A percentile compares a stretch with the other conserved stretches of the same genome.
Conservation (phyloP, 2,329 filamentous ascomycete genomes). For the Neurospora crassa region DNA sequence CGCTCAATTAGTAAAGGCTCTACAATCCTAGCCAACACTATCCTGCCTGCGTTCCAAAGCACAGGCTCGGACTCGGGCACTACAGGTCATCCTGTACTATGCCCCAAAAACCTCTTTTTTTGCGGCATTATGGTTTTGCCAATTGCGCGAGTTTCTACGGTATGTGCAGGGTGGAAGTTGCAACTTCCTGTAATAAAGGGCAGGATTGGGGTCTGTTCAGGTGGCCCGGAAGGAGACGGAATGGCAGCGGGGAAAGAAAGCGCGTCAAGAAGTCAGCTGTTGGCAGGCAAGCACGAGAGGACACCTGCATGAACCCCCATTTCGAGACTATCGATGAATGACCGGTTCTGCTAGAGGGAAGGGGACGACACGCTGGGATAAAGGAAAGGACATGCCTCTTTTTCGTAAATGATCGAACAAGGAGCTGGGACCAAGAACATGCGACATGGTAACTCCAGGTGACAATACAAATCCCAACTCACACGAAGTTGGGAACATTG, state of each 20-base stretch:
- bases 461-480: neutral
- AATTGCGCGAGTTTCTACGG: no score
- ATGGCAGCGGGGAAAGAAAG: neutral
- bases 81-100: no score
- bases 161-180: neutral
- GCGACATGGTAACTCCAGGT: neutral
- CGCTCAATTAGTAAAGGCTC: no score
- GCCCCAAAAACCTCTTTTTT: no score
- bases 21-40: no score
- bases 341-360: neutral
- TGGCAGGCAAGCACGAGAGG: neutral
- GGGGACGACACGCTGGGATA: neutral
- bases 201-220: no score
- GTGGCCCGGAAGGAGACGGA: no score
- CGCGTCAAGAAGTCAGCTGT: neutral
- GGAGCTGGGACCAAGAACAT: neutral
- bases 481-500: neutral
- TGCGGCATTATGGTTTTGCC: no score
- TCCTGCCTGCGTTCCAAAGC: no score
- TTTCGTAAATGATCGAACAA: neutral
- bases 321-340: neutral
- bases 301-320: neutral
- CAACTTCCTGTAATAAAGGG: no score
- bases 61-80: no score
- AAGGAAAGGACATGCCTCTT: neutral